Evolutionary conservation across 192 early-diverging fungal genomes (phyloP), one percentile per base, ranked within the genome.

Genomic region (Podila epicladia): DNA sequence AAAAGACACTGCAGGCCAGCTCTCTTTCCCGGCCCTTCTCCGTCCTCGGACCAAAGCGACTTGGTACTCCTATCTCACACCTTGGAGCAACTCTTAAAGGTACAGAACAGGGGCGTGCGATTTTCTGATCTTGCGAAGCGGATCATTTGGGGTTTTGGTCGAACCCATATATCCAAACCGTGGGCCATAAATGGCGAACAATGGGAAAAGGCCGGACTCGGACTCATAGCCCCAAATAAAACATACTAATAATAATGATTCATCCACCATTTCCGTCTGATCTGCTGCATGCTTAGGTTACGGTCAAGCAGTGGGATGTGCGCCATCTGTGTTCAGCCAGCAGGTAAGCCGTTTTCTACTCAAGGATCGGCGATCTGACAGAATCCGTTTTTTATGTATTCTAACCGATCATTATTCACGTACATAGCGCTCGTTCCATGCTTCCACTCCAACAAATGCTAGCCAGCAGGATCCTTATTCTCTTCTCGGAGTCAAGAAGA

Each of bases 401-500:
- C 20, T 55, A 45, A 45, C 58, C 59, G 67, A 55, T 67, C 8
- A 20, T 51, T 9, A 31, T 32, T 26, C 20, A 26, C 29, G 38
- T 60, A 20, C 15, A 51, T 71, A 80, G 77, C 66, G 77, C 19
- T 45, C 61, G 57, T 80, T 80, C 45, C 77, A 80, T 65, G 77
- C 77, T 29, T 80, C 77, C 69, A 71, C 77, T 8, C 71, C 71
- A 1, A 60, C 71, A 5, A 59, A 61, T 8, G 77, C 77, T 19
- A 80, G 77, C n/a, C 77, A 80, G 58, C 77, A 91, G 37, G 95
- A 98, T 79, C 91, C 91, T 49, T 99, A 98, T 85, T 87, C 92
- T 20, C 86, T 96, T 12, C 87, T 99, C 31, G 96, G 96, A 0
- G 93, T 98, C 4, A 82, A 85, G 31, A 95, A 94, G 72, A 87